Percentiles rank a stretch among this genome's conserved stretches.
Evolutionary conservation across 2,329 filamentous ascomycete genomes (phyloP).

Genomic region (Lasiodiplodia citricola): DNA sequence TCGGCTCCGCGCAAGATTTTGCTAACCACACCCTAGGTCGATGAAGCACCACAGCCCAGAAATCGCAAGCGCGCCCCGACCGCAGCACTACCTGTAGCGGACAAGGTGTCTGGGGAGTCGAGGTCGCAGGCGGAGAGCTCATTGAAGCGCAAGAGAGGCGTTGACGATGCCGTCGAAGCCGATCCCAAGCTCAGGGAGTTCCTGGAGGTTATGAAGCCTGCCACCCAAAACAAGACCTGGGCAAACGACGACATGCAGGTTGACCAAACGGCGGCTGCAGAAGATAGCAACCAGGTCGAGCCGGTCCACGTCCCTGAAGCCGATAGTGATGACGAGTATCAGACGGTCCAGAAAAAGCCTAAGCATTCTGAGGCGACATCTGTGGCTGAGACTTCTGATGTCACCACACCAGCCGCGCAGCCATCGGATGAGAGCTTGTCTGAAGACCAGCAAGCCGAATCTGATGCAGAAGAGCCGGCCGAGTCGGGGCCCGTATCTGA

Average conservation of each 20-base stretch:
- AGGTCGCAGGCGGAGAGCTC: conserved; percentile 30
- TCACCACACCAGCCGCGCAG: not conserved
- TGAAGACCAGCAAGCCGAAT: not conserved
- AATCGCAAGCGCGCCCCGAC: conserved; percentile 19
- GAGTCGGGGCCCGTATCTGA: conserved; percentile 64
- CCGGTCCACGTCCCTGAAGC: conserved; percentile 39
- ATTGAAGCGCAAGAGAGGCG: conserved; percentile 73
- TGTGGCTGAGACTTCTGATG: conserved; percentile 17
- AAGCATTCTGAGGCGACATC: conserved; percentile 36
- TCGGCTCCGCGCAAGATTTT: conserved; percentile 13
- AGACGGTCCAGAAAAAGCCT: conserved; percentile 60
- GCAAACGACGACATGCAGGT: conserved; percentile 56
- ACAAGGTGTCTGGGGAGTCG: conserved; percentile 28
- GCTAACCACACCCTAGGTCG: conserved; percentile 21
- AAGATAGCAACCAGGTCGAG: conserved; percentile 32
- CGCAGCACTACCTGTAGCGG: not conserved
- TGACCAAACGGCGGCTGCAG: conserved; percentile 27
- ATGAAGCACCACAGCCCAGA: conserved; percentile 23
- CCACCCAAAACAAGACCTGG: conserved; percentile 69
- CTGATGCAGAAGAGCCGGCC: conserved; percentile 31
- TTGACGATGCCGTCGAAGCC: conserved; percentile 56
- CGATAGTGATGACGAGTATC: conserved; percentile 80
- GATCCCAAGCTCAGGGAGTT: conserved; percentile 88
- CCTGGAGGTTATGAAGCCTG: conserved; percentile 77
- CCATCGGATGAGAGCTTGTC: not conserved